phyloP scores from a whole-genome alignment of 2,329 filamentous ascomycete species.

The Fusarium subtropicale region DNA sequence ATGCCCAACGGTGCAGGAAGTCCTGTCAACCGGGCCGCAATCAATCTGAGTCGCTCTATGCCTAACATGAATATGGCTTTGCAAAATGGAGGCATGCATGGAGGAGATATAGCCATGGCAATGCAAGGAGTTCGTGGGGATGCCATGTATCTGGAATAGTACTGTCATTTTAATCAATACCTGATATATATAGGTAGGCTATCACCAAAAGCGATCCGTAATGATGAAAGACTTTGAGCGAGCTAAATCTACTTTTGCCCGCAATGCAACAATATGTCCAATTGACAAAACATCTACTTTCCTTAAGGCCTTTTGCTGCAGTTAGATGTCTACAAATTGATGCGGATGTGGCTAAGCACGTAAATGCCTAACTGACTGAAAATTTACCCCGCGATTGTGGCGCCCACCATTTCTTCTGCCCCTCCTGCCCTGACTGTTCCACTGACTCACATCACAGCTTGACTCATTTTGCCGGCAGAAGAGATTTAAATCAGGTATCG shows the following conservation, averaged over 20 bases:
- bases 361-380: conserved; percentile 34
- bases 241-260: conserved; percentile 40
- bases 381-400: conserved; percentile 50
- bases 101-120: conserved; percentile 58
- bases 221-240: conserved; percentile 48
- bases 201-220: conserved; percentile 41
- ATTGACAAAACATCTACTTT: conserved; percentile 1
- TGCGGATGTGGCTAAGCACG: conserved; percentile 36
- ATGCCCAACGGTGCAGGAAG: conserved; percentile 56
- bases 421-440: conserved; percentile 49
- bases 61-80: conserved; percentile 60
- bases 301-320: conserved; percentile 10
- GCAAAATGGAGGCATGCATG: conserved; percentile 55
- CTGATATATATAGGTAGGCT: conserved; percentile 10
- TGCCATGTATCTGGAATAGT: conserved; percentile 65
- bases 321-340: too few relatives aligned
- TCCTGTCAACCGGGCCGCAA: conserved; percentile 52
- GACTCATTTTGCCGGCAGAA: conserved; percentile 38
- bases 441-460: conserved; percentile 42
- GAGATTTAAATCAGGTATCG: conserved; percentile 30
- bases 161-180: conserved; percentile 27
- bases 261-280: conserved; percentile 52
- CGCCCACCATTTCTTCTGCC: conserved; percentile 45
- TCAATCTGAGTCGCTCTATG: conserved; percentile 59
- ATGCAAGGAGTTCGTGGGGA: conserved; percentile 61